Evolutionary conservation across 1,284 basidiomycete species (phyloP), one percentile per base, ranked within the genome.

Genomic region (Boletellus deceptivus): DNA sequence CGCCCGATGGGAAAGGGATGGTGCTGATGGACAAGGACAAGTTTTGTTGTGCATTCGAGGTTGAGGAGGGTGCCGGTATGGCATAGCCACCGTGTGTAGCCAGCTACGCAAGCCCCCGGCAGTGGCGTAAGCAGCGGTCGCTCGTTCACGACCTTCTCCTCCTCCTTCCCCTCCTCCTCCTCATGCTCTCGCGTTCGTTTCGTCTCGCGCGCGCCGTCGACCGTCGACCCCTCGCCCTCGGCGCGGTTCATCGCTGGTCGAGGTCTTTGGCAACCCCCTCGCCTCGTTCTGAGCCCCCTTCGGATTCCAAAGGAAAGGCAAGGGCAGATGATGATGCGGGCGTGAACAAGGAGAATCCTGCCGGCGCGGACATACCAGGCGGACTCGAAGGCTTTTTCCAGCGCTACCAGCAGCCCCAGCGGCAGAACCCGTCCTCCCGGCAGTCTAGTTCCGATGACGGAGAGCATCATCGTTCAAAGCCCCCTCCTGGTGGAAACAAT

Each of bases 31-130:
- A 88, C 55, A 84, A 79, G 58, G 83, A 88, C 40, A 77, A 77
- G 39, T 93, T 91, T 61, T 92, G 89, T 61, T 91, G 90, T 65
- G 89, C 89, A 7, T 91, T 90, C 55, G 88, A 91, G 62, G 89
- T 89, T 5, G 76, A 82, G 58, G 82, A 83, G 49, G 76, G 25
- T 6, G n/a, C n/a, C 33, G 29, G 11, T 31, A 31, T 13, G 13
- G 29, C 29, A 31, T 31, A 31, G 29, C 29, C 29, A 31, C 13
- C 13, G 11, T 6, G 6, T 31, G 9, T 13, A 11, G 6, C 25
- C 6, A 25, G 22, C 16, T 49, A 44, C 49, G 52, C 40, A 43
- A 48, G 49, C 20, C 9, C 34, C n/a, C 45, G 52, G 55, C 47
- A 52, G 59, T 66, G 63, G 68, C 68, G 5, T 63, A 67, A 69